These are phyloP conservation scores for Exophiala phaeomuriformis DNA, from an alignment of 2,329 filamentous ascomycete genomes.

Conservation along the genomic window DNA sequence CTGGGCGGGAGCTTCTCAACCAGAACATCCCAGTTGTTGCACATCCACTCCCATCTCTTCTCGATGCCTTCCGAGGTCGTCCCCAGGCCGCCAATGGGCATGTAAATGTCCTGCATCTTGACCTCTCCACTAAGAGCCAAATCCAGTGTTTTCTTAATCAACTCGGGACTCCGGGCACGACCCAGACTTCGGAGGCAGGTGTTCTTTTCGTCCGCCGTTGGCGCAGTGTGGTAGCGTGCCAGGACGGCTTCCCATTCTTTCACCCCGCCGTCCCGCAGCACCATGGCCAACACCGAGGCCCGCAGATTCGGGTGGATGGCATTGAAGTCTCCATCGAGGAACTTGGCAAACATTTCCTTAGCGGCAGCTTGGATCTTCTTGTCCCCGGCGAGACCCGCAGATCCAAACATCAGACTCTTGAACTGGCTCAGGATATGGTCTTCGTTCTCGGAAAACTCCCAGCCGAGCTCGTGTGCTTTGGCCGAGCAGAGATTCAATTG, in stretches of 20 bases:
- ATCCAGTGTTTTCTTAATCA: conserved; percentile 73
- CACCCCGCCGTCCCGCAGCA: conserved; percentile 72
- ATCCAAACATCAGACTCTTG: conserved; percentile 83
- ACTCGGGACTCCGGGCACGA: conserved; percentile 64
- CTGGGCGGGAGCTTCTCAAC: conserved; percentile 76
- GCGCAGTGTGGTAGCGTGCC: conserved; percentile 66
- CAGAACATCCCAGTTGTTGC: conserved; percentile 79
- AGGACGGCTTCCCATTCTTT: conserved; percentile 77
- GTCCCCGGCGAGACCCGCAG: conserved; percentile 73
- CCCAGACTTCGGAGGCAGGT: conserved; percentile 79
- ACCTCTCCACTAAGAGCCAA: conserved; percentile 72
- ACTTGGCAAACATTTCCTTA: conserved; percentile 85
- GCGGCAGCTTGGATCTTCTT: conserved; percentile 69
- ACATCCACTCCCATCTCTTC: conserved; percentile 76
- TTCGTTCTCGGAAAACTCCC: conserved; percentile 76
- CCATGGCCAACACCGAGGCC: conserved; percentile 77
- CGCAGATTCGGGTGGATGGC: conserved; percentile 91
- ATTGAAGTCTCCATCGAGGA: conserved; percentile 65
- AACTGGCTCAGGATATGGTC: conserved; percentile 90
- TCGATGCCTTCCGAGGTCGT: conserved; percentile 69
- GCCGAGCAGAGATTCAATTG: conserved; percentile 67
- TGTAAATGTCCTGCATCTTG: conserved; percentile 90
- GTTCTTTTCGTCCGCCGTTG: conserved; percentile 81
- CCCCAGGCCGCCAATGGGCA: conserved; percentile 73
- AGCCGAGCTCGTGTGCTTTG: conserved; percentile 80